Conservation (phyloP, 352 stramenopile species). For the Phytophthora capsici region DNA sequence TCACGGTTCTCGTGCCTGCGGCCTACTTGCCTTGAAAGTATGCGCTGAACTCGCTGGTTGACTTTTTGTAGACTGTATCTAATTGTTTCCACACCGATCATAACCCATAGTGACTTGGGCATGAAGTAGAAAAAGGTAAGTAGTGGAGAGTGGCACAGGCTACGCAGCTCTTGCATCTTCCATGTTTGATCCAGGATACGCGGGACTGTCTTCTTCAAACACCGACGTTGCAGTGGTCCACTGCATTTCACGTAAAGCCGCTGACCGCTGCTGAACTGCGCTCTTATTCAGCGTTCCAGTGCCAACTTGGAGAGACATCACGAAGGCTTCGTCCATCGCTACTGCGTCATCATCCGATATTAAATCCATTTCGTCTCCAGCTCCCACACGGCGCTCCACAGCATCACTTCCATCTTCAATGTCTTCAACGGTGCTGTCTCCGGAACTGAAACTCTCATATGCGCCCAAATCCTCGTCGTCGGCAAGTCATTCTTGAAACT, state of each 20-base stretch:
- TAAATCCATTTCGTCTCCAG: too few species aligned
- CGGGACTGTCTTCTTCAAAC: neutral
- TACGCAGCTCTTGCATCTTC: neutral
- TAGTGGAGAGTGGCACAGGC: neutral
- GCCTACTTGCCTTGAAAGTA: neutral
- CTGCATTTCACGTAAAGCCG: neutral
- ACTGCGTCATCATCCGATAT: too few species aligned
- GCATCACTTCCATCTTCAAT: constrained; percentile 1
- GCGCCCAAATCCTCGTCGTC: too few species aligned
- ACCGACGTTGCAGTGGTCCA: neutral
- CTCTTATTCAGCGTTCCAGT: neutral
- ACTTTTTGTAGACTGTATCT: neutral
- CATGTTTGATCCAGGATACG: neutral
- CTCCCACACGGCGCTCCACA: neutral
- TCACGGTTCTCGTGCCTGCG: too few species aligned
- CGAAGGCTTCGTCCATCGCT: too few species aligned
- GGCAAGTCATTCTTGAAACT: neutral
- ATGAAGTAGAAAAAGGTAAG: neutral
- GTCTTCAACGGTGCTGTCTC: neutral
- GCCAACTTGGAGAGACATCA: too few species aligned
- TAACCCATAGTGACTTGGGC: neutral
- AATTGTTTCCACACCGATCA: neutral
- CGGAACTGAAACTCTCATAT: too few species aligned
- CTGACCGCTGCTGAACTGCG: too few species aligned
- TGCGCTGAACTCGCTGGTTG: neutral